Evolutionary conservation across 768 basidiomycete species (phyloP), one percentile per base, ranked within the genome.

Genomic region (Russula brevipes): DNA sequence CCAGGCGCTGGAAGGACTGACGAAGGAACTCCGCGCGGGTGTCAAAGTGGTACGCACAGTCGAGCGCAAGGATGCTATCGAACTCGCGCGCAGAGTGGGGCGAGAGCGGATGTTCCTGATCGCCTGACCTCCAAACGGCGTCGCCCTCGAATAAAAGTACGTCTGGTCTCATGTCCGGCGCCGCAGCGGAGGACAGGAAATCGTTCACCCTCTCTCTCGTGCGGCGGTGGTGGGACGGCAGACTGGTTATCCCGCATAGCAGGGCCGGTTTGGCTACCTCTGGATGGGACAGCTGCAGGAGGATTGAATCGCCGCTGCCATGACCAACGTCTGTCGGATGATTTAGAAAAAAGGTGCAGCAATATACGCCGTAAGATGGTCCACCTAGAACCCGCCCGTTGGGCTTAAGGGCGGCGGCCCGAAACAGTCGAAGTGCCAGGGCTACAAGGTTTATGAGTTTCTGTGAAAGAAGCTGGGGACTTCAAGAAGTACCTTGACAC

Each of bases 21-120:
- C 71, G 70, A 11, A 88, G 76, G 69, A 88, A 87, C 6, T 58
- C 64, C 7, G 66, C 65, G 35, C 86, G 80, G 1, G 82, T 81
- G 12, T 76, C 65, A 70, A 87, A 88, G 69, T 89, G 86, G 69
- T 87, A 88, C 2, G 85, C 86, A 66, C 86, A 88, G 69, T 89
- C 87, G 14, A 87, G 75, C 0, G 84, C 85, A 31, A 86, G 75
- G 39, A 88, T 80, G 17, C 74, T 72, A 60, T 83, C 79, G 68
- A 80, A 87, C 14, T 56, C 42, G 14, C 59, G 55, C 10, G 47
- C 51, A 12, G 54, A 53, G 5, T 73, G 69, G 5, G 72, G 67
- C 9, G 79, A 75, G 62, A 77, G 70, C 11, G 85, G 73, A 33
- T 85, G 85, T 64, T 84, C 83, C 9, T 63, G 57, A 19, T 58